Conservation (phyloP, 2,329 filamentous ascomycete species). For the Phaeoacremonium minimum region DNA sequence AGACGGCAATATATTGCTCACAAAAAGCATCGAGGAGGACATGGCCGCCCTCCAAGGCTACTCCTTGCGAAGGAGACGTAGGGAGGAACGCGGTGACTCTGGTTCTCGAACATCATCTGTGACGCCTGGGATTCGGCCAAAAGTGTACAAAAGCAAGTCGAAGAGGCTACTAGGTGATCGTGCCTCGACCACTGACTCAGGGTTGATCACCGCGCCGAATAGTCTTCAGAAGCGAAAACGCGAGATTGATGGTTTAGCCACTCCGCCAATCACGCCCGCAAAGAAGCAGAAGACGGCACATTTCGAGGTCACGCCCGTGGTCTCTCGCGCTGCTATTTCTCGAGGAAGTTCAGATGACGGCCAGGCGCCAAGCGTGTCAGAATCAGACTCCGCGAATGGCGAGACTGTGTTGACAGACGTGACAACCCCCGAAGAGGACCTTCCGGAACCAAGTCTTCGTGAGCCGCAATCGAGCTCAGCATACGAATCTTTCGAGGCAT, state of each 20-base stretch:
- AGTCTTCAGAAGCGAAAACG: conserved; percentile 34
- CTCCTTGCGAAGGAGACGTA: conserved; percentile 48
- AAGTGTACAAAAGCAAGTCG: conserved; percentile 35
- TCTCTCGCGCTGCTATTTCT: conserved; percentile 21
- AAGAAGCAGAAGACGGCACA: conserved; percentile 40
- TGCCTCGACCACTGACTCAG: conserved; percentile 28
- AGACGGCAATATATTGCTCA: conserved; percentile 39
- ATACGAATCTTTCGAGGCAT: conserved; percentile 16
- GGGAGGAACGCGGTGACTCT: conserved; percentile 44
- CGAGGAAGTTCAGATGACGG: conserved; percentile 31
- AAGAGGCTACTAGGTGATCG: conserved; percentile 27
- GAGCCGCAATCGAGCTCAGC: conserved; percentile 27
- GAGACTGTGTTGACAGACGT: conserved; percentile 34
- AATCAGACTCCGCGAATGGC: conserved; percentile 24
- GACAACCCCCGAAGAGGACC: conserved; percentile 47
- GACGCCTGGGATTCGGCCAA: conserved; percentile 50
- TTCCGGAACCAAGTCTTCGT: conserved; percentile 29
- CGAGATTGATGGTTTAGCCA: conserved; percentile 38
- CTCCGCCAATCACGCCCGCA: conserved; percentile 51
- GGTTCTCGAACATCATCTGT: conserved; percentile 54
- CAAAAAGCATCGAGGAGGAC: conserved; percentile 50
- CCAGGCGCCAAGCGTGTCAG: conserved; percentile 18
- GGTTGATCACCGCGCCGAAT: conserved; percentile 17
- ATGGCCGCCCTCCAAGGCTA: conserved; percentile 39
- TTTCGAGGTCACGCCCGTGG: conserved; percentile 21